Evolutionary conservation across 2,329 filamentous ascomycete genomes (phyloP).

Genomic region (Coniochaeta hoffmannii): DNA sequence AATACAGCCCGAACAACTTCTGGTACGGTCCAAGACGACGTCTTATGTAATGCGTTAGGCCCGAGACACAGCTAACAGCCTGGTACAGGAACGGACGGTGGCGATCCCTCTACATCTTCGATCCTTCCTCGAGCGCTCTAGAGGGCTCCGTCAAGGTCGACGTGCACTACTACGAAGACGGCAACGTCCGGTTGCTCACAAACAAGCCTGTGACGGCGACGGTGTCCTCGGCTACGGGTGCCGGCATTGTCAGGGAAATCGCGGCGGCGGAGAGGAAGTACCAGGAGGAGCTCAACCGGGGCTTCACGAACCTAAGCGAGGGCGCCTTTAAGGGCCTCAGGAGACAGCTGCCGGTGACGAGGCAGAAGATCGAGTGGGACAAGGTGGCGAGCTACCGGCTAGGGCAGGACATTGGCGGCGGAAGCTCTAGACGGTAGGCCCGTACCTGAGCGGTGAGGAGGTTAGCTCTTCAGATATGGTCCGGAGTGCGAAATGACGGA

Average conservation of each 20-base stretch:
- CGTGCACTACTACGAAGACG: slow-evolving; percentile 99
- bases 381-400: slow-evolving; percentile 90
- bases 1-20: slow-evolving; percentile 97
- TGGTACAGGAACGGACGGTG: slow-evolving; percentile 80
- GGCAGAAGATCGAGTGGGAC: slow-evolving; percentile 99
- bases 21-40: slow-evolving; percentile 49
- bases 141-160: slow-evolving; percentile 84
- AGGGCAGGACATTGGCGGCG: slow-evolving; percentile 71
- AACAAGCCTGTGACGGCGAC: slow-evolving; percentile 63
- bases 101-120: slow-evolving; percentile 79
- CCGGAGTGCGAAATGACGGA: not conserved
- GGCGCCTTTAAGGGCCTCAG: slow-evolving; percentile 91
- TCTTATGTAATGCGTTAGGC: not conserved
- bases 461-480: not conserved
- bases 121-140: slow-evolving; percentile 59
- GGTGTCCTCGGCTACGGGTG: slow-evolving; percentile 54
- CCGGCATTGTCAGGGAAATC: slow-evolving; percentile 70
- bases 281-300: slow-evolving; percentile 90
- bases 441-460: not conserved
- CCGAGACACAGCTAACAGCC: not conserved
- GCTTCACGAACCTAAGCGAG: slow-evolving; percentile 82
- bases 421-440: slow-evolving; percentile 45
- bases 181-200: slow-evolving; percentile 91
- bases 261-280: slow-evolving; percentile 80
- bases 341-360: slow-evolving; percentile 88